These are phyloP conservation scores for Ambrosiella cleistominuta DNA, from an alignment of 2,329 filamentous ascomycete species.

Conservation along the genomic window DNA sequence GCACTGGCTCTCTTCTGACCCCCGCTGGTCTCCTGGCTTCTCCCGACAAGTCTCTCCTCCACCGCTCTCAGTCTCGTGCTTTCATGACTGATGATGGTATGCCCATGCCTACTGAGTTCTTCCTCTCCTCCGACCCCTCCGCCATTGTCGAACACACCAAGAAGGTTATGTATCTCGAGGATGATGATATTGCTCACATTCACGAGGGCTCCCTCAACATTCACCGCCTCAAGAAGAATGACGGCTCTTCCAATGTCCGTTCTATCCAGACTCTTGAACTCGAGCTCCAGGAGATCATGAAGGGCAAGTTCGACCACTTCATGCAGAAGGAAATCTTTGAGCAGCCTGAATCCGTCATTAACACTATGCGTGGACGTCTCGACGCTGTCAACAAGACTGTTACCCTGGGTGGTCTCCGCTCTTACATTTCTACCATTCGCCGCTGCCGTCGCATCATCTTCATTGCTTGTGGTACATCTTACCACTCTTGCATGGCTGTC, in stretches of 20 bases:
- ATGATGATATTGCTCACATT: constrained; percentile 98
- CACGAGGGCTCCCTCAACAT: constrained; percentile 99
- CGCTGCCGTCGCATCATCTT: constrained; percentile 96
- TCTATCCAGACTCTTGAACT: constrained; percentile 97
- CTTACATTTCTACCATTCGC: constrained; percentile 92
- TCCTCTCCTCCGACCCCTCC: constrained; percentile 94
- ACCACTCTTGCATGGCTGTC: constrained; percentile 98
- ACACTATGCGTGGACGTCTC: constrained; percentile 98
- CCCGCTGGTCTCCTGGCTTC: constrained; percentile 55
- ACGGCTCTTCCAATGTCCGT: constrained; percentile 90
- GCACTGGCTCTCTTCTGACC: constrained; percentile 47
- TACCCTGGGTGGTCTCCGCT: constrained; percentile 84
- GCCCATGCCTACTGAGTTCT: constrained; percentile 97
- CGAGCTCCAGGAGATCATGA: constrained; percentile 99
- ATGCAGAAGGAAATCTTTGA: constrained; percentile 99
- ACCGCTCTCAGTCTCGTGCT: constrained; percentile 93
- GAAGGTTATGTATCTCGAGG: constrained; percentile 98
- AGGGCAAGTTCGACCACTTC: constrained; percentile 99
- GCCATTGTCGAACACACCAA: constrained; percentile 99
- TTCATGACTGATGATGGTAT: constrained; percentile 98
- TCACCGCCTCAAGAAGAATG: constrained; percentile 90
- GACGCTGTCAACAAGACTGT: constrained; percentile 87
- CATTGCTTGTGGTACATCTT: constrained; percentile 95
- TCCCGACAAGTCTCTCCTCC: constrained; percentile 91
- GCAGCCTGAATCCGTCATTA: constrained; percentile 97